Base-by-base conservation (phyloP, 1,284 basidiomycete genomes). In the Melanopsichium pennsylvanicum region DNA sequence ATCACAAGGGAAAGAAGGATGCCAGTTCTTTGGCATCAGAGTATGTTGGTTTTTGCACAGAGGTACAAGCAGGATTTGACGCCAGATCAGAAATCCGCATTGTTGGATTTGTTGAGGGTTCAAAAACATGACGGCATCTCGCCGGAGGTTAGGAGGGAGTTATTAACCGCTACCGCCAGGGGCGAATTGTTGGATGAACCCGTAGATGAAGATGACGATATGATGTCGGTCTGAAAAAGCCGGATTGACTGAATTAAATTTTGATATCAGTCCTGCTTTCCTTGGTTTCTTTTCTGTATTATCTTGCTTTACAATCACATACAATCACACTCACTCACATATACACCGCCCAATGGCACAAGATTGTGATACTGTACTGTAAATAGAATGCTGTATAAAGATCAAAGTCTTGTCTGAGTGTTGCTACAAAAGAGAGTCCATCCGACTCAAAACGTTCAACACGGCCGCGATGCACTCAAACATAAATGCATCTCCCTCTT, bases 21-120 rank as follows among this genome's bases (percentile, higher is more conserved):
- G 54, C 96, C 96, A 7, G 96, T 98, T 11, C 85, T 99, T 12
- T 99, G 96, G 96, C 93, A 99, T 81, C 96, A 99, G 83, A 92
- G 91, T 80, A 85, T 98, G 58, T 86, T 99, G 7, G 92, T 95
- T 5, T 97, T 98, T 80, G 89, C 87, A 27, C 96, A 99, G 83
- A 85, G 94, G 91, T 99, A 98, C 82, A 91, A 92, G 29, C 88
- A 91, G n/a, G 95, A 98, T 82, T 82, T 99, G 69, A 97, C 96
- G 0, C 90, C 91, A 0, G 95, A 99, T 81, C 96, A 99, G 81
- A 98, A 97, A 82, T 92, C 96, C 76, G 93, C 95, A 7, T 84
- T 99, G n/a, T 83, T 97, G 50, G 96, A 98, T 76, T 91, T 97
- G 34, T 86, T 96, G 47, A 87, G 93, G 27, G 89, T 87, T 3